Base-by-base conservation (phyloP, 176 grass and related monocot species). In the Lolium multiflorum region DNA sequence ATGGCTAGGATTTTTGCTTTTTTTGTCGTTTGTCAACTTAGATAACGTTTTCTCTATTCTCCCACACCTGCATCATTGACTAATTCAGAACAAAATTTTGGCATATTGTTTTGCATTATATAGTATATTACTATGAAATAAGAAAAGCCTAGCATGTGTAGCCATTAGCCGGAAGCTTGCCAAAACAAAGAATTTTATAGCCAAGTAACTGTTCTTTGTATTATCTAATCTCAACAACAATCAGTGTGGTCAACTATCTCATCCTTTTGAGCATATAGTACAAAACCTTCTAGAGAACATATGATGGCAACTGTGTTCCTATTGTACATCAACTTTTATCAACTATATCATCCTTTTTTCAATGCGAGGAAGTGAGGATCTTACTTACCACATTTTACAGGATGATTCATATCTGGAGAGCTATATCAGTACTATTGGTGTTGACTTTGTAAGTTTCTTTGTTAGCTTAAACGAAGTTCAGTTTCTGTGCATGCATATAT, bases 361-460 rank as follows among this genome's bases (percentile, higher is more conserved):
- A 15, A 31, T 76, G 15, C 28, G 25, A 55, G 16, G 6, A 83
- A 46, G 35, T 49, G 20, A n/a, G 51, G 26, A 71, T 74, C 9
- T 83, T 86, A 76, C 20, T 46, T 82, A 35, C 72, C n/a, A 56
- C 79, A 85, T 35, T 82, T 54, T 28, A 13, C 86, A 95, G 93
- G 93, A 95, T 76, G 93, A 95, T 69, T 95, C 93, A 55, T 95
- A 92, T 54, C 81, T 92, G 80, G 93, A 95, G 86, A 95, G 93
- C 83, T 95, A 95, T 72, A 95, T 95, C 86, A 95, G 93, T 76
- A 95, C 93, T 1, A 95, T 95, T 37, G 93, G 93, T 73, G 93
- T 95, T 84, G 93, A 95, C 86, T 95, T 95, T 78, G 93, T 95
- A 90, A 92, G 93, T 92, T 78, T 39, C 24, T 76, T 12, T n/a